A percentile compares a stretch with the other conserved stretches of the same genome.
phyloP scores from a whole-genome alignment of 106 monocot genomes.

The Dendrobium nobile region DNA sequence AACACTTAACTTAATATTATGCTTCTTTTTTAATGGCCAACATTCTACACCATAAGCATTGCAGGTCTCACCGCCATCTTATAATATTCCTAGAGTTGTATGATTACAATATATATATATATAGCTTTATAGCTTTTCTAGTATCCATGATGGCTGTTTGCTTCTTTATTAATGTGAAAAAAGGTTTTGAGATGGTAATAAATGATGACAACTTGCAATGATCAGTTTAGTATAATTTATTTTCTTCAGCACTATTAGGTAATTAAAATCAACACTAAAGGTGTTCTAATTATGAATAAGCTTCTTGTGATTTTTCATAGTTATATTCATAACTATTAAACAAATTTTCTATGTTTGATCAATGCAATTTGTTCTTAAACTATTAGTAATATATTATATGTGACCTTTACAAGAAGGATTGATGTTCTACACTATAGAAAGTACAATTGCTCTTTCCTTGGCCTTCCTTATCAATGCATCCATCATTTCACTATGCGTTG shows the following conservation, averaged over 20 bases:
- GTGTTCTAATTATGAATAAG: background rate
- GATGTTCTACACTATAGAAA: slow-evolving; percentile 78
- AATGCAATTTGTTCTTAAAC: background rate
- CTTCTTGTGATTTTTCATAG: background rate
- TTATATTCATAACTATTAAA: background rate
- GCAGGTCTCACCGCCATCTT: too few relatives aligned
- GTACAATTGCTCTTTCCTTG: slow-evolving; percentile 80
- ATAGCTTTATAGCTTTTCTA: slow-evolving; percentile 75
- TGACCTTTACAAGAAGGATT: slow-evolving; percentile 66
- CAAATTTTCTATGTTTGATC: background rate
- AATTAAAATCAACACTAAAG: background rate
- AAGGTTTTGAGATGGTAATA: too few relatives aligned
- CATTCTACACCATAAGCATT: too few relatives aligned
- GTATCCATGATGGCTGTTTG: slow-evolving; percentile 69
- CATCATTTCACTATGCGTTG: slow-evolving; percentile 78
- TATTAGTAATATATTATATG: slow-evolving; percentile 4
- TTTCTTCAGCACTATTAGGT: too few relatives aligned
- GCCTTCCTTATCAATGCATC: slow-evolving; percentile 90
- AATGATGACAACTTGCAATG: too few relatives aligned
- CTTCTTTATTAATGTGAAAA: slow-evolving; percentile 28
- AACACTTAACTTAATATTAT: too few relatives aligned
- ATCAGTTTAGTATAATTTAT: too few relatives aligned
- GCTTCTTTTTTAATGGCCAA: too few relatives aligned
- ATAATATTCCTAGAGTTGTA: too few relatives aligned
- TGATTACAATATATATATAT: too few relatives aligned